These are phyloP conservation scores for Boletales sp. DNA, from an alignment of 768 basidiomycete genomes.

Conservation along the genomic window DNA sequence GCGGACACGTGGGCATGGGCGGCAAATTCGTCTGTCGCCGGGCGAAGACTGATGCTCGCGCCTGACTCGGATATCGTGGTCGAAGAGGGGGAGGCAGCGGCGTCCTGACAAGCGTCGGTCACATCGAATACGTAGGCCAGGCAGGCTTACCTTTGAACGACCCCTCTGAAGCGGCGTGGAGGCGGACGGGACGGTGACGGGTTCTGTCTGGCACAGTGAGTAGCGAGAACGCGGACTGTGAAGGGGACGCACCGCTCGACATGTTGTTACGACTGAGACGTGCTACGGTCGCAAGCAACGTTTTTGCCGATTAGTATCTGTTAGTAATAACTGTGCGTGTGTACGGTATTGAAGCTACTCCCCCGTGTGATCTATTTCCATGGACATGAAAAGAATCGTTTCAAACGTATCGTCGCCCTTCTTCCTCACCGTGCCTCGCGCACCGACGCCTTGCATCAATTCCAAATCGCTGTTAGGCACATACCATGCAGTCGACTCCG, in stretches of 20 bases:
- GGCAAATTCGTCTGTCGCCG: slow-evolving; percentile 16
- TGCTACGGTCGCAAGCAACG: too few relatives aligned
- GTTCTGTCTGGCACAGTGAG: too few relatives aligned
- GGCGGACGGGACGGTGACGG: background rate
- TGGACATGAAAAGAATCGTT: slow-evolving; percentile 47
- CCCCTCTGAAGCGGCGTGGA: slow-evolving; percentile 14
- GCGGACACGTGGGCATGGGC: slow-evolving; percentile 16
- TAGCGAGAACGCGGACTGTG: too few relatives aligned
- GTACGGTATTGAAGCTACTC: too few relatives aligned
- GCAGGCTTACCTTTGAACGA: slow-evolving; percentile 15
- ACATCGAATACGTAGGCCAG: background rate
- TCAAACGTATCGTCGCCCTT: slow-evolving; percentile 74
- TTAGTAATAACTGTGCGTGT: too few relatives aligned
- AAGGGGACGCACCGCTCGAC: slow-evolving; percentile 10
- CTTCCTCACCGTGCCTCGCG: slow-evolving; percentile 35
- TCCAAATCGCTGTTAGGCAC: slow-evolving; percentile 33
- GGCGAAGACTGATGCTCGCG: slow-evolving; percentile 16
- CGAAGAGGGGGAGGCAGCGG: slow-evolving; percentile 25
- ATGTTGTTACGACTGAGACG: background rate
- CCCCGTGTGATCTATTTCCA: slow-evolving; percentile 4
- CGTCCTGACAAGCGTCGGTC: slow-evolving; percentile 11
- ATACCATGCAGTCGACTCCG: slow-evolving; percentile 55
- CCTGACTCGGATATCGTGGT: slow-evolving; percentile 30
- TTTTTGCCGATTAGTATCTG: too few relatives aligned
- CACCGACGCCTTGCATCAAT: slow-evolving; percentile 22